Evolutionary conservation across 108 stramenopile genomes (phyloP).

Genomic region (Cyclotella baltica): DNA sequence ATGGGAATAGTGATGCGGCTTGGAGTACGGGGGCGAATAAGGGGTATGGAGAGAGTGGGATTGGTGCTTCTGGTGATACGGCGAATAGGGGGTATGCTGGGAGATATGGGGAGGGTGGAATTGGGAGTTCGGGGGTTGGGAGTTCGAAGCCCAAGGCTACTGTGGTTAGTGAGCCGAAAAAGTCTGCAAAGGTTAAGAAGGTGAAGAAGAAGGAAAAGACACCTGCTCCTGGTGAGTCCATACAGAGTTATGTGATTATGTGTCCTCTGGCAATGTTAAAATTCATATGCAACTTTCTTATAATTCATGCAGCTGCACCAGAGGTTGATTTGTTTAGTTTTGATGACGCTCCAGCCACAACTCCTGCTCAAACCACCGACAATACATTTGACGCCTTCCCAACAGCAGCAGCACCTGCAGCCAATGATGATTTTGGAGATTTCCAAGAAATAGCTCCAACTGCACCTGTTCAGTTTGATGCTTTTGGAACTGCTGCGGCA

Average conservation of each 20-base stretch:
- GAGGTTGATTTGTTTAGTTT: slow-evolving; percentile 81
- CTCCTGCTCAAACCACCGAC: slow-evolving; percentile 40
- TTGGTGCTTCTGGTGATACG: slow-evolving; percentile 46
- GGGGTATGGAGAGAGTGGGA: slow-evolving; percentile 68
- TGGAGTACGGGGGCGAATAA: slow-evolving; percentile 30
- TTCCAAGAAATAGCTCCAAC: slow-evolving; percentile 49
- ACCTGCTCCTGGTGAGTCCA: slow-evolving; percentile 55
- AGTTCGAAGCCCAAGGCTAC: slow-evolving; percentile 75
- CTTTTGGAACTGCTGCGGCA: slow-evolving; percentile 54
- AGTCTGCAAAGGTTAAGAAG: slow-evolving; percentile 71
- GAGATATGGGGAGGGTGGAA: slow-evolving; percentile 53
- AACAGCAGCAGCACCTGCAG: slow-evolving; percentile 24
- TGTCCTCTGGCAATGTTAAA: not conserved
- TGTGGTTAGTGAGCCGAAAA: slow-evolving; percentile 25
- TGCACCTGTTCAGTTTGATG: slow-evolving; percentile 62
- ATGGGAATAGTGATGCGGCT: slow-evolving; percentile 76
- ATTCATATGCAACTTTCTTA: not conserved
- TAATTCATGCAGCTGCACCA: slow-evolving; percentile 19
- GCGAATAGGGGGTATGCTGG: slow-evolving; percentile 52
- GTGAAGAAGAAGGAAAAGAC: slow-evolving; percentile 81
- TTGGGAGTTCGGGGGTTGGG: slow-evolving; percentile 13
- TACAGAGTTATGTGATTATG: not conserved
- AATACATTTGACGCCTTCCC: slow-evolving; percentile 52
- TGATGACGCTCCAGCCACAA: slow-evolving; percentile 52
- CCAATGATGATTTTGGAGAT: slow-evolving; percentile 59